Conservation (phyloP, 495 filamentous ascomycete species). For the Penicillium simplicissimum region DNA sequence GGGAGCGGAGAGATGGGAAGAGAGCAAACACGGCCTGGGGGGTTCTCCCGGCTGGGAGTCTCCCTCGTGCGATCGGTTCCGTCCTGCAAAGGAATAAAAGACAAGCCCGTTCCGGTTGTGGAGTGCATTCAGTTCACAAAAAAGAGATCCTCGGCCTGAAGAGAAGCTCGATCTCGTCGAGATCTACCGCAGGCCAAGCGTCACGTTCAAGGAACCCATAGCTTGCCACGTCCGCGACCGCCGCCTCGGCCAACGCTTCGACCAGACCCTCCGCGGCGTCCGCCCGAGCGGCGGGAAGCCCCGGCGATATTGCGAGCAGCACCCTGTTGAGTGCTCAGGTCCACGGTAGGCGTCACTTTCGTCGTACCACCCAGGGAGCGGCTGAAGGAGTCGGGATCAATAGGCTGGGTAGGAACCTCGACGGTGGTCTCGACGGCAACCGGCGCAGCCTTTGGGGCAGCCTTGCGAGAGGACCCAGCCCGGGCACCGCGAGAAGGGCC, state of each 20-base stretch:
- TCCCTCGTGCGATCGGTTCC: conserved; percentile 15
- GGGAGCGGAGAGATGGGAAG: conserved; percentile 9
- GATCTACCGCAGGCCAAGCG: conserved; percentile 22
- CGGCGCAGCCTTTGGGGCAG: conserved; percentile 29
- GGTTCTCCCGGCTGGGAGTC: conserved; percentile 15
- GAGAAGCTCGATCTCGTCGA: conserved; percentile 19
- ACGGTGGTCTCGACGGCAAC: conserved; percentile 27
- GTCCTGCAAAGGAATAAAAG: conserved; percentile 26
- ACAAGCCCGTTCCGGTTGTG: conserved; percentile 23
- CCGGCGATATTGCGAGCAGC: conserved; percentile 41
- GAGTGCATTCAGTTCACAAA: conserved; percentile 23
- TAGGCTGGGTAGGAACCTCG: conserved; percentile 52
- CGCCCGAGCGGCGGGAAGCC: conserved; percentile 39
- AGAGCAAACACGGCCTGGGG: conserved; percentile 17
- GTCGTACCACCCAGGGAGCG: conserved; percentile 37
- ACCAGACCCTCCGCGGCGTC: conserved; percentile 35
- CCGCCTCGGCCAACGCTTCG: conserved; percentile 37
- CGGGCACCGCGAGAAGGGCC: conserved; percentile 35
- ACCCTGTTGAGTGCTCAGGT: conserved; percentile 40
- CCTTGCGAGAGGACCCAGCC: conserved; percentile 27
- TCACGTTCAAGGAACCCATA: conserved; percentile 54
- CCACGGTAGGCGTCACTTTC: conserved; percentile 34
- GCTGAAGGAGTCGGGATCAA: conserved; percentile 58
- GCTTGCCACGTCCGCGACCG: conserved; percentile 50
- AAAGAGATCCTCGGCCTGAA: conserved; percentile 24